phyloP scores from a whole-genome alignment of 257 asterid genomes.

The Ocimum tenuiflorum region DNA sequence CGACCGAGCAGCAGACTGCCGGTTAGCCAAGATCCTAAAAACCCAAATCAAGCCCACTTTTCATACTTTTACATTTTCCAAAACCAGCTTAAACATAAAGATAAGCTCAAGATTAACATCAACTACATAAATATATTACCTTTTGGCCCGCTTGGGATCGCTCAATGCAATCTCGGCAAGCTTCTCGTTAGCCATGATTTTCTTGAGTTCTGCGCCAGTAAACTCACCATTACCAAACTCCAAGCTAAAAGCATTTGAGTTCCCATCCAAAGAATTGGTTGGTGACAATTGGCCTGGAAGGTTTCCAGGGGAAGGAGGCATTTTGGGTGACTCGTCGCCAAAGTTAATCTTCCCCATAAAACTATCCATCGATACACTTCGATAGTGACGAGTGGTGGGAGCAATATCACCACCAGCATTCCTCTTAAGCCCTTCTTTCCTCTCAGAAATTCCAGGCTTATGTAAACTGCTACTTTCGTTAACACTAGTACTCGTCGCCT shows the following conservation, averaged over 20 bases:
- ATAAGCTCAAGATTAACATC: too few species aligned
- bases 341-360: slow-evolving; percentile 64
- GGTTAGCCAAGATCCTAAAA: slow-evolving; percentile 60
- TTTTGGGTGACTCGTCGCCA: slow-evolving; percentile 56
- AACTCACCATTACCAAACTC: slow-evolving; percentile 72
- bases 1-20: slow-evolving; percentile 74
- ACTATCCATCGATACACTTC: slow-evolving; percentile 88
- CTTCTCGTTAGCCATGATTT: slow-evolving; percentile 59
- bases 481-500: slow-evolving; percentile 43
- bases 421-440: slow-evolving; percentile 62
- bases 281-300: slow-evolving; percentile 51
- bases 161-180: slow-evolving; percentile 58
- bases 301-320: slow-evolving; percentile 60
- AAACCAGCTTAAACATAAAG: too few species aligned
- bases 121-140: slow-evolving; percentile 31
- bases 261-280: slow-evolving; percentile 36
- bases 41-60: slow-evolving; percentile 1
- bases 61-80: too few species aligned
- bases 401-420: slow-evolving; percentile 64
- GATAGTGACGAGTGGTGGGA: slow-evolving; percentile 65
- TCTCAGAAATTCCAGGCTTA: slow-evolving; percentile 23
- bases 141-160: slow-evolving; percentile 70
- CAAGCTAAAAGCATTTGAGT: slow-evolving; percentile 42
- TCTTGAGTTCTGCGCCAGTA: slow-evolving; percentile 59
- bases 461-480: slow-evolving; percentile 48